Percentiles rank a stretch among this genome's conserved stretches.
Evolutionary conservation across 2,329 filamentous ascomycete species (phyloP).

Genomic region (Juglanconis oblonga): DNA sequence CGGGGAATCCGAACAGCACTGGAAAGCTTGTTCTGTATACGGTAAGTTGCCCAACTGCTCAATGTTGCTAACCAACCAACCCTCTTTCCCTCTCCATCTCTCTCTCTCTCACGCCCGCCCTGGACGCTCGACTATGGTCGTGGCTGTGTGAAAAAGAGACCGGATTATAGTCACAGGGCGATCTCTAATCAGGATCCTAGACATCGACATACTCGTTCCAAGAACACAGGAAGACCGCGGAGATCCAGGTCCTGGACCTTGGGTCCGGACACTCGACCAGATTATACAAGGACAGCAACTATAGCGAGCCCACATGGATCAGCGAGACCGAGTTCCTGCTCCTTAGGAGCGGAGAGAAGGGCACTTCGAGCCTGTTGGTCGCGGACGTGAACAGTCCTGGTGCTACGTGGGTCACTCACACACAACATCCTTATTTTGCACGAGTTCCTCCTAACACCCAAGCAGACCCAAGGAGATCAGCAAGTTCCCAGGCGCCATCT

Average conservation of each 20-base stretch:
- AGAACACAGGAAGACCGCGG: constrained; percentile 63
- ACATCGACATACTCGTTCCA: constrained; percentile 78
- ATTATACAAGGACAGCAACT: constrained; percentile 62
- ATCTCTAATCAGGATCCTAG: constrained; percentile 27
- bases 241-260: constrained; percentile 69
- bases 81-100: not conserved
- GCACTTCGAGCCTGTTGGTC: constrained; percentile 44
- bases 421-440: not conserved
- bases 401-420: constrained; percentile 33
- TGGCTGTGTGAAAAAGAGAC: too few relatives aligned
- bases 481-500: constrained; percentile 50
- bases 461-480: constrained; percentile 43
- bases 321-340: constrained; percentile 59
- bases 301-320: constrained; percentile 75
- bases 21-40: constrained; percentile 66
- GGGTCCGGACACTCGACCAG: constrained; percentile 61
- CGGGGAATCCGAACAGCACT: constrained; percentile 65
- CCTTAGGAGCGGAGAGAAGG: constrained; percentile 50
- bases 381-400: constrained; percentile 33
- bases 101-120: too few relatives aligned
- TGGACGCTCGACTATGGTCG: too few relatives aligned
- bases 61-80: not conserved
- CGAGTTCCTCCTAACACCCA: not conserved
- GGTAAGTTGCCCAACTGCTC: constrained; percentile 32
- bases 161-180: too few relatives aligned